Percentiles rank a stretch among this genome's conserved stretches.
phyloP scores from a whole-genome alignment of 1,284 basidiomycete species.

The Cutaneotrichosporon curvatum region DNA sequence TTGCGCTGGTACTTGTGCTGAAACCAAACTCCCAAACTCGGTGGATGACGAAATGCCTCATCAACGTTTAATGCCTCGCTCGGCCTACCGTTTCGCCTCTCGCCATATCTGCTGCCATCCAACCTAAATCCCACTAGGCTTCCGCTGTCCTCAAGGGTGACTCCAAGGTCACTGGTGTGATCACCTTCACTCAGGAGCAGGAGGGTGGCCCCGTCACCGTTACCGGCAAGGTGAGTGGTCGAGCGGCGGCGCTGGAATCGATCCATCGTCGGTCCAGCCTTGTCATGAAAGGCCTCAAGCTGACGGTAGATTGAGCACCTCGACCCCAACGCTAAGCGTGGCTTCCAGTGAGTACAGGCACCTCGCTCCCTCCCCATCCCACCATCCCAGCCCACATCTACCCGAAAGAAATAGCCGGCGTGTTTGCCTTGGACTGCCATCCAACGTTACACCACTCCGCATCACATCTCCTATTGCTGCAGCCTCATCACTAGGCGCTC shows the following conservation, averaged over 20 bases:
- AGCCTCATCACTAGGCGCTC: too few relatives aligned
- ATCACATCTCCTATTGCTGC: too few relatives aligned
- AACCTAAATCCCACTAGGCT: slow-evolving; percentile 49
- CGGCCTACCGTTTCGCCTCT: background rate
- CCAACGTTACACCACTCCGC: too few relatives aligned
- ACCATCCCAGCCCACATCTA: background rate
- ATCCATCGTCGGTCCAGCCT: background rate
- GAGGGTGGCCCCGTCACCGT: slow-evolving; percentile 56
- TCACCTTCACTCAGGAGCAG: slow-evolving; percentile 58
- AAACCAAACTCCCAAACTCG: background rate
- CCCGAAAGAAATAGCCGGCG: too few relatives aligned
- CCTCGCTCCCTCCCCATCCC: too few relatives aligned
- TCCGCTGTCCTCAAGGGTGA: slow-evolving; percentile 61
- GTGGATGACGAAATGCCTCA: background rate
- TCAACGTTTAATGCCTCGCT: slow-evolving; percentile 1
- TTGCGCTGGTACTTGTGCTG: background rate
- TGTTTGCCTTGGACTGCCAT: too few relatives aligned
- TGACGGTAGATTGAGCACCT: slow-evolving; percentile 53
- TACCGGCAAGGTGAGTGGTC: slow-evolving; percentile 49
- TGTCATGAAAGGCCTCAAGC: background rate
- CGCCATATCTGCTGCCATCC: slow-evolving; percentile 2
- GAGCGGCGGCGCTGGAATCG: too few relatives aligned
- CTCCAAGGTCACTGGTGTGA: slow-evolving; percentile 56
- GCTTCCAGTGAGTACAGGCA: slow-evolving; percentile 60
- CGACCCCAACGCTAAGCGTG: slow-evolving; percentile 56